A percentile compares a stretch with the other conserved stretches of the same genome.
Evolutionary conservation across 1,284 basidiomycete species (phyloP).

Genomic region (Fomitopsis palustris): DNA sequence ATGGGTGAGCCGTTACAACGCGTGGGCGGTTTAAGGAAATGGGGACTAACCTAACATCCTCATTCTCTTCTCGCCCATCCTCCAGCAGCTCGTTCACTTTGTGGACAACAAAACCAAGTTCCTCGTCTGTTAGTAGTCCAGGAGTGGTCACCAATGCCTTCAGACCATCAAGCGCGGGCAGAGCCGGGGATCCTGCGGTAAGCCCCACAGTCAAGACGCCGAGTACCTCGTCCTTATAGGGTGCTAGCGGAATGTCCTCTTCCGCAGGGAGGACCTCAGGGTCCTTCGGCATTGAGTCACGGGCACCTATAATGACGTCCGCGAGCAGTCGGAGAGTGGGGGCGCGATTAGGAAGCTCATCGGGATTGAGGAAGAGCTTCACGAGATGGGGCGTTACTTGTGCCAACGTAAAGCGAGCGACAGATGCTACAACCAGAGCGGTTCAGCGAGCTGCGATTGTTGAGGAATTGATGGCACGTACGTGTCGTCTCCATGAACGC

Average conservation of each 20-base stretch:
- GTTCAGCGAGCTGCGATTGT: neutral
- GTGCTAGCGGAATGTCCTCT: conserved; percentile 45
- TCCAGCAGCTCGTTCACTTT: conserved; percentile 72
- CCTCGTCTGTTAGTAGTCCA: conserved; percentile 63
- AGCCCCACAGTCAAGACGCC: conserved; percentile 64
- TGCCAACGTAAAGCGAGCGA: conserved; percentile 65
- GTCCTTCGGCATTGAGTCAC: conserved; percentile 35
- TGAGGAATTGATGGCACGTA: conserved; percentile 36
- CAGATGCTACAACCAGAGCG: conserved; percentile 47
- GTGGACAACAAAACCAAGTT: conserved; percentile 78
- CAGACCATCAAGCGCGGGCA: conserved; percentile 61
- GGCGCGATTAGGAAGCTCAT: conserved; percentile 72
- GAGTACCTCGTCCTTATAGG: conserved; percentile 76
- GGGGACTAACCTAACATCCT: conserved; percentile 48
- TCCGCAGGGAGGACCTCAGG: conserved; percentile 19
- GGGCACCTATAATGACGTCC: conserved; percentile 54
- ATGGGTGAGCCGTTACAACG: neutral
- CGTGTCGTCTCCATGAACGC: conserved; percentile 74
- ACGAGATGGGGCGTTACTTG: conserved; percentile 73
- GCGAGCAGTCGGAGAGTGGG: conserved; percentile 62
- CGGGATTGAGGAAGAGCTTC: conserved; percentile 72
- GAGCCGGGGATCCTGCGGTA: conserved; percentile 48
- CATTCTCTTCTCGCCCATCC: conserved; percentile 50
- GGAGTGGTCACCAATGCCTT: conserved; percentile 62
- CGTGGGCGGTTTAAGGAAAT: no score